Base-by-base conservation (phyloP, 495 filamentous ascomycete species). In the Rhizodiscina lignyota region DNA sequence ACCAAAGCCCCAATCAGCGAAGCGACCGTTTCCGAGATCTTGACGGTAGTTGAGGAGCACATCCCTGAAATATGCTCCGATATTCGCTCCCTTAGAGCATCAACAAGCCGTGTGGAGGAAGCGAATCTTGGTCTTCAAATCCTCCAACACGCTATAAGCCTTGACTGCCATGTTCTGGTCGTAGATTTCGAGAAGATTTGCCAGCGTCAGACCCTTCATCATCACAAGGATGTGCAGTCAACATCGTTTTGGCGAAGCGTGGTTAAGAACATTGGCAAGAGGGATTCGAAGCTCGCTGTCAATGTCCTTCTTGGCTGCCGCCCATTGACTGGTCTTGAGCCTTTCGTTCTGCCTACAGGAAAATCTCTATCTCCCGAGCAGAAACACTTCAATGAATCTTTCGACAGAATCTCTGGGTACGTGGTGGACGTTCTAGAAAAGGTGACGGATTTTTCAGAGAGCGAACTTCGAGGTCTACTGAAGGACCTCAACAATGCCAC, bases 171-270 rank as follows among this genome's bases (percentile, higher is more conserved):
- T 38, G 77, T 74, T 4, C 64, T 86, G 1, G 68, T 66, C 29
- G 72, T 71, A 39, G 80, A 87, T 45, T 79, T 72, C 49, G 67
- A 74, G 32, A 66, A 74, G 11, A 64, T 91, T 34, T 58, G 70
- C 4, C 61, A 59, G 4, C 60, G 64, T 2, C 60, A 60, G 18
- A 55, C 65, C 8, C 62, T 86, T n/a, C 74, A 82, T 26, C 67
- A 78, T 37, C 72, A 74, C 17, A 18, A 74, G 11, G 68, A 66
- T 33, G 68, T 72, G 4, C 70, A 78, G 41, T 78, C 75, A 0
- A 60, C 70, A 2, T 54, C 62, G 1, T 70, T 91, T 20, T 93
- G 85, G 86, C 74, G 83, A 44, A 65, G 69, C 1, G 74, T 84
- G 21, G 60, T 86, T 21, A 64, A 70, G 34, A 66, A 74, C 24